These are phyloP conservation scores for Xylariomycetidae sp. DNA, from an alignment of 2,329 filamentous ascomycete genomes.

Conservation along the genomic window DNA sequence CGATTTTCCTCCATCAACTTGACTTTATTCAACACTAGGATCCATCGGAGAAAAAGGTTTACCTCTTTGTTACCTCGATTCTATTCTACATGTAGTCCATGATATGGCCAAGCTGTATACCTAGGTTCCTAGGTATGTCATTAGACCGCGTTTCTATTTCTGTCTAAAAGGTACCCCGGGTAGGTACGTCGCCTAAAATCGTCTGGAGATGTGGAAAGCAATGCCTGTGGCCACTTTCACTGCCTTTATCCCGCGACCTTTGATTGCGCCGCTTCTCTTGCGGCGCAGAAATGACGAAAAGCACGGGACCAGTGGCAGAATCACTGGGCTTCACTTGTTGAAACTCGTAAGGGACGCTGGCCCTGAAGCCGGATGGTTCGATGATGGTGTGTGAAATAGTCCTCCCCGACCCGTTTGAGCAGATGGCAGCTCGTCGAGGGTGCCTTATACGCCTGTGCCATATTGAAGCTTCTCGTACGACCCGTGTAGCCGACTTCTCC, in stretches of 20 bases:
- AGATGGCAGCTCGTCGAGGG: slow-evolving; percentile 23
- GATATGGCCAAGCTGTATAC: no score
- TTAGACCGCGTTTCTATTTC: no score
- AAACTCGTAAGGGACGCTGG: neutral
- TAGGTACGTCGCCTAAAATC: slow-evolving; percentile 11
- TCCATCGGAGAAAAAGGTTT: no score
- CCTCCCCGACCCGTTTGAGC: slow-evolving; percentile 30
- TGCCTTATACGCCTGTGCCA: slow-evolving; percentile 13
- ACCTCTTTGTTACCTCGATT: no score
- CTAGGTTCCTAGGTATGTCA: no score
- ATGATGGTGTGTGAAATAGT: slow-evolving; percentile 30
- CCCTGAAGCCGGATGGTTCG: slow-evolving; percentile 12
- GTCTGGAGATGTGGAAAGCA: slow-evolving; percentile 33
- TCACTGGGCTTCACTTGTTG: neutral
- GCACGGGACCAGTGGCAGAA: neutral
- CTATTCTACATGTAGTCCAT: no score
- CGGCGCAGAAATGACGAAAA: slow-evolving; percentile 9
- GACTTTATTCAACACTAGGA: no score
- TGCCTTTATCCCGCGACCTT: slow-evolving; percentile 23
- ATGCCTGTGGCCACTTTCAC: slow-evolving; percentile 35
- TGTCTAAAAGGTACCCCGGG: slow-evolving; percentile 23
- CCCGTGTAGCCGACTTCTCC: slow-evolving; percentile 17
- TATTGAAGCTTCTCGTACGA: slow-evolving; percentile 16
- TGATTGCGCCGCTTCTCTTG: slow-evolving; percentile 13
- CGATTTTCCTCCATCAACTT: no score